A percentile compares a stretch with the other conserved stretches of the same genome.
These are phyloP conservation scores for Paratrimastix pyriformis DNA, from an alignment of 78 protist genomes.

Conservation along the genomic window DNA sequence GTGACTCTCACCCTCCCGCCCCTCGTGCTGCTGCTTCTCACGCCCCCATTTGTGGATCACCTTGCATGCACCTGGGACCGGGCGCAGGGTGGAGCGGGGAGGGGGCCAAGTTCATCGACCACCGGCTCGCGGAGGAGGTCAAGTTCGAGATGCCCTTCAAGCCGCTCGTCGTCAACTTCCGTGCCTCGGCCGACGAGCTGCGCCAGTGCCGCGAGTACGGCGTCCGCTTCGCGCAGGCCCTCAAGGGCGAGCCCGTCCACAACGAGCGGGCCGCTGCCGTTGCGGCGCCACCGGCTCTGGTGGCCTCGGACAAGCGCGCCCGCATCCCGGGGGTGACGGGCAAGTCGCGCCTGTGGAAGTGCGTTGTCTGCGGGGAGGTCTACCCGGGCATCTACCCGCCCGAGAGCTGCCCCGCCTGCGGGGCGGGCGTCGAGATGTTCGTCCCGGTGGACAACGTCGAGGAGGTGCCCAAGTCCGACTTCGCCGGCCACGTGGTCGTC, in stretches of 20 bases:
- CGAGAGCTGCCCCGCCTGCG: constrained; percentile 7
- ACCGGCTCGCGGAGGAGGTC: background rate
- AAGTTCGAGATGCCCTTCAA: background rate
- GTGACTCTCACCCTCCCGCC: too few species aligned
- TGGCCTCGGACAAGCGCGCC: too few species aligned
- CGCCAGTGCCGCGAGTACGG: background rate
- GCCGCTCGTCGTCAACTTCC: background rate
- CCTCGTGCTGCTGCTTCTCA: too few species aligned
- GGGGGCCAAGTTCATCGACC: background rate
- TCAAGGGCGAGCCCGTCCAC: constrained; percentile 1
- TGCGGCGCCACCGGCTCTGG: too few species aligned
- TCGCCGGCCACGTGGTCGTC: background rate
- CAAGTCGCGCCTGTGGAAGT: background rate
- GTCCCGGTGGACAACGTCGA: background rate
- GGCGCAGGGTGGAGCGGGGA: constrained; percentile 19
- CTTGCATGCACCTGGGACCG: too few species aligned
- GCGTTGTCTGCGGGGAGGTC: constrained; percentile 18
- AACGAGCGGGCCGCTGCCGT: too few species aligned
- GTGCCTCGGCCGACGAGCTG: background rate
- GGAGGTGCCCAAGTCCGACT: background rate
- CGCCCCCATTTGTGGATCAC: too few species aligned
- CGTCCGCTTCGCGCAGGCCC: background rate
- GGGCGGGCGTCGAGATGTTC: constrained; percentile 8
- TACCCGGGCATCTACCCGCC: background rate
- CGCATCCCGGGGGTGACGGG: too few species aligned